Conservation (phyloP, 1,284 basidiomycete species). For the Pseudozyma tsukubaensis region DNA sequence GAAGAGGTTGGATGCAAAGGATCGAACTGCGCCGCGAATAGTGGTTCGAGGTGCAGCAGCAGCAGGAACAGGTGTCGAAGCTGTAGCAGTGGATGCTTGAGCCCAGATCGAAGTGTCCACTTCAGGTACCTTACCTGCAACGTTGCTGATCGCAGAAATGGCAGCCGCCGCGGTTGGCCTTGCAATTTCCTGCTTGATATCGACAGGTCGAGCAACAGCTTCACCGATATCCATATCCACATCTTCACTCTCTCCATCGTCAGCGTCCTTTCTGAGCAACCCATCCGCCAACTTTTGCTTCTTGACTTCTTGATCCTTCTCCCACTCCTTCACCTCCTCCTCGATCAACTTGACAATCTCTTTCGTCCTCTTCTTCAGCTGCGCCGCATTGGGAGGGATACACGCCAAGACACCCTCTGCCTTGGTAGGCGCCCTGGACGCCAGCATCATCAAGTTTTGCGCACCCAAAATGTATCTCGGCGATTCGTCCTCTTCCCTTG, state of each 20-base stretch:
- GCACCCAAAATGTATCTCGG: constrained; percentile 70
- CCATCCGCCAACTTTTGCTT: constrained; percentile 11
- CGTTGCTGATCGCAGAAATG: constrained; percentile 37
- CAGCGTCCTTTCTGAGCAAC: constrained; percentile 11
- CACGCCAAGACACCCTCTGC: constrained; percentile 42
- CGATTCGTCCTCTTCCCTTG: constrained; percentile 88
- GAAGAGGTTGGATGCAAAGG: constrained; percentile 36
- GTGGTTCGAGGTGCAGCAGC: constrained; percentile 3
- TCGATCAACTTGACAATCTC: constrained; percentile 54
- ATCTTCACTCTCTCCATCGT: constrained; percentile 2
- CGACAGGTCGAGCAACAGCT: constrained; percentile 11
- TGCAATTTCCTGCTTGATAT: not conserved
- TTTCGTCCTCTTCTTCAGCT: constrained; percentile 45
- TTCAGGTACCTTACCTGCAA: constrained; percentile 1
- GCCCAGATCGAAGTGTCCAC: constrained; percentile 34
- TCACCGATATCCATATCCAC: constrained; percentile 33
- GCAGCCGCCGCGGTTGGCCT: not conserved
- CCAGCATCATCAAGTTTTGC: constrained; percentile 54
- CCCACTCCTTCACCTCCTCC: constrained; percentile 46
- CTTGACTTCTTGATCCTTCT: constrained; percentile 34
- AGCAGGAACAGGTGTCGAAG: constrained; percentile 1
- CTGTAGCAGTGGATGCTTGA: not conserved
- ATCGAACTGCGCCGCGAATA: constrained; percentile 30
- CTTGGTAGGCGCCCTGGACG: constrained; percentile 54
- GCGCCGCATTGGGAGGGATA: constrained; percentile 38